Base-by-base conservation (phyloP, 129 eudicot species). In the Helianthus tuberosus region DNA sequence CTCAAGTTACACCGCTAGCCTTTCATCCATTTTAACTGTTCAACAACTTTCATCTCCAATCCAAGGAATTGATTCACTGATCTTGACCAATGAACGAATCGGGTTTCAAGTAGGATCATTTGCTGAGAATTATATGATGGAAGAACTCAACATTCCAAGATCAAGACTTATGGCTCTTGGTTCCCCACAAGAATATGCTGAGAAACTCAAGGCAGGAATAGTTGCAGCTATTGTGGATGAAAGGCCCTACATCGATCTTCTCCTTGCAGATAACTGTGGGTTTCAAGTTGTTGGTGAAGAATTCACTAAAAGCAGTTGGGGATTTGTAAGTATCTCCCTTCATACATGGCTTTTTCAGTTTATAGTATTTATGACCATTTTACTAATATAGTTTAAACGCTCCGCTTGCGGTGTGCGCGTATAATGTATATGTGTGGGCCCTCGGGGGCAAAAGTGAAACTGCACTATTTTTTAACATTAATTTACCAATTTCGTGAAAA, bases 1-100 rank as follows among this genome's bases (percentile, higher is more conserved):
- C 71, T 95, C 99, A 25, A 91, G 99, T 88, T 95, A 95, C 75
- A 91, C 98, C 3, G 98, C 98, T 16, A 94, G 97, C 83, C 68
- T 94, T 83, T 90, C 98, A 10, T 94, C 98, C 4, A 86, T 91
- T 50, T 87, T 95, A 64, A 95, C 99, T 0, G 99, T 95, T 13
- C 94, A 95, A 66, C 97, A 91, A 79, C 85, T 95, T 54, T 70
- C 90, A 14, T 86, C 97, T 2, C 81, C 93, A n/a, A 88, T 95
- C 20, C 86, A 54, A 77, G 99, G 97, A 50, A 91, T 95, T 32
- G 99, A 95, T 29, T 70, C 87, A 6, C 69, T 95, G 79, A 69
- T 84, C 58, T 60, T 77, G 15, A 86, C 89, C 75, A 80, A 72
- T 46, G 84, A 50, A 68, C 90, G 44, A 5, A 88, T 95, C 17